Conservation (phyloP, 163 green algal genomes). For the Smithsoniella earleae region DNA sequence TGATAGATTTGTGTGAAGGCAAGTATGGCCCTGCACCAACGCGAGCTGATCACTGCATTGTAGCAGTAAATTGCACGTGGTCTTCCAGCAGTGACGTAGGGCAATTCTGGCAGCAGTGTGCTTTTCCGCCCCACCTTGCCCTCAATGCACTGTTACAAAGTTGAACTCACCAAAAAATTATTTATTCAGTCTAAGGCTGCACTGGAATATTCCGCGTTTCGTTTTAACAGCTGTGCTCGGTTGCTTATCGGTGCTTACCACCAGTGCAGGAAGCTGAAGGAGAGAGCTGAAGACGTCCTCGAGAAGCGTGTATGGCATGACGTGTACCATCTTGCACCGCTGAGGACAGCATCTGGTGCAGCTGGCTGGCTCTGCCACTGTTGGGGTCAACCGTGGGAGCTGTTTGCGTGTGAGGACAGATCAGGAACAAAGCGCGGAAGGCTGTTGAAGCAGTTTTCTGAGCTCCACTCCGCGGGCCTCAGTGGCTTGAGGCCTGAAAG, state of each 20-base stretch:
- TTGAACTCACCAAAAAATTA: not conserved
- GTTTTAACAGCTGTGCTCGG: not conserved
- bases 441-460: not conserved
- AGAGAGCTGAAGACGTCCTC: not conserved
- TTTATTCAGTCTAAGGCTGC: too few species aligned
- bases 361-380: conserved; percentile 12
- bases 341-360: not conserved
- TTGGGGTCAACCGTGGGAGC: conserved; percentile 5
- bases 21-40: not conserved
- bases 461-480: not conserved
- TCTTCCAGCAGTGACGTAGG: not conserved
- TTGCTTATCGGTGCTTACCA: not conserved
- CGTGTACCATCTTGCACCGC: not conserved
- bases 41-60: not conserved
- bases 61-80: conserved; percentile 25
- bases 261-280: conserved; percentile 11
- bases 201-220: not conserved
- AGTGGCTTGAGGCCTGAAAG: not conserved
- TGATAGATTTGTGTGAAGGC: conserved; percentile 12
- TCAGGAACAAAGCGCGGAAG: not conserved
- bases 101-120: conserved; percentile 23
- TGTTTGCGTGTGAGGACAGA: conserved; percentile 20
- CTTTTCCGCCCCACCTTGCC: not conserved
- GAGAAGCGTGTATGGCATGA: conserved; percentile 16
- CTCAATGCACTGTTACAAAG: not conserved